These are phyloP conservation scores for Aspergillus sp. DNA, from an alignment of 2,329 filamentous ascomycete species.

Conservation along the genomic window DNA sequence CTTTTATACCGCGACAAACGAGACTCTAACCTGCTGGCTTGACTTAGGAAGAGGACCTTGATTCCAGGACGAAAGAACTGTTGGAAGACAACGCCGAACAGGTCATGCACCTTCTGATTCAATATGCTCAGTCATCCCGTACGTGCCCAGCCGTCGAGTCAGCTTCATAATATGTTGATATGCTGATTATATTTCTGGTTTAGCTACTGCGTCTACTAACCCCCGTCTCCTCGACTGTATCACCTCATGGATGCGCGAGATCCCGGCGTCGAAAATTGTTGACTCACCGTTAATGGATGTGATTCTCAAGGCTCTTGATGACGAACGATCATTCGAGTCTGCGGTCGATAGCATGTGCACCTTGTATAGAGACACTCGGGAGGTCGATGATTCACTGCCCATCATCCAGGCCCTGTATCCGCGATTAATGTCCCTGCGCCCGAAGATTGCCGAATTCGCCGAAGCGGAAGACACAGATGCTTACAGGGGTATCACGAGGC, in stretches of 20 bases:
- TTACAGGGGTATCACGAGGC: conserved; percentile 83
- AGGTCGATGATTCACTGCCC: conserved; percentile 85
- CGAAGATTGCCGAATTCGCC: conserved; percentile 73
- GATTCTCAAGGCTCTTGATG: conserved; percentile 74
- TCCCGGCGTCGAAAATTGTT: conserved; percentile 79
- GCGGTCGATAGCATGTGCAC: conserved; percentile 91
- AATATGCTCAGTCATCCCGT: conserved; percentile 91
- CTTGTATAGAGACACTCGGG: conserved; percentile 86
- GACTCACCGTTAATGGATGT: conserved; percentile 81
- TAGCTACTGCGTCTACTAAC: conserved; percentile 77
- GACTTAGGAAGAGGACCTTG: conserved; percentile 89
- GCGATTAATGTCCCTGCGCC: conserved; percentile 71
- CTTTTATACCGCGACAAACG: conserved; percentile 18
- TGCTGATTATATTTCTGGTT: conserved; percentile 20
- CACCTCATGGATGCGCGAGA: conserved; percentile 93
- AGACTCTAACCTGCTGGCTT: conserved; percentile 53
- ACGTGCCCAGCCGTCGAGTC: conserved; percentile 29
- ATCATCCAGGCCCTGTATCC: conserved; percentile 83
- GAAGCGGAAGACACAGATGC: conserved; percentile 81
- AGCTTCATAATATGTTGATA: conserved; percentile 5
- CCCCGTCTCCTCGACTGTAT: conserved; percentile 93
- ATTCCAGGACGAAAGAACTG: conserved; percentile 80
- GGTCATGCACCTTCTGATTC: conserved; percentile 82
- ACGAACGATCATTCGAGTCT: conserved; percentile 77
- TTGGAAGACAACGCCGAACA: conserved; percentile 86